These are phyloP conservation scores for Saccharomycopsis oosterbeekiorum DNA, from an alignment of 805 yeast genomes.

Conservation along the genomic window DNA sequence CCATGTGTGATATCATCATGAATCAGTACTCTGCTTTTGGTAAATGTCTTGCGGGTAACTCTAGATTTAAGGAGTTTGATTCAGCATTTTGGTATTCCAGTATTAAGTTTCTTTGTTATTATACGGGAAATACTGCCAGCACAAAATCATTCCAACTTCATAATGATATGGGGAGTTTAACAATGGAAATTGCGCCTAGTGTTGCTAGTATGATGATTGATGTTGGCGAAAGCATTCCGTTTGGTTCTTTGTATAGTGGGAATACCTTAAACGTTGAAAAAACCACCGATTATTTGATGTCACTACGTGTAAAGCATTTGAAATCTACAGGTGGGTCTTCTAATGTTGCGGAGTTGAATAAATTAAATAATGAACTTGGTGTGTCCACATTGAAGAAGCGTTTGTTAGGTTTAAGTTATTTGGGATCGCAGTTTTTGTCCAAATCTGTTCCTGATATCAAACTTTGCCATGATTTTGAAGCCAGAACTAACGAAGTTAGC, in stretches of 20 bases:
- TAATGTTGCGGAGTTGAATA: not conserved
- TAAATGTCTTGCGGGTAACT: not conserved
- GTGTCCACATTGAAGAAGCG: not conserved
- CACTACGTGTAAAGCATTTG: not conserved
- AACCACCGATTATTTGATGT: not conserved
- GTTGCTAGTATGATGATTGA: conserved; percentile 1
- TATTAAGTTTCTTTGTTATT: not conserved
- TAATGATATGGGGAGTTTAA: not conserved
- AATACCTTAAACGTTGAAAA: not conserved
- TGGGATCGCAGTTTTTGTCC: not conserved
- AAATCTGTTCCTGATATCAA: not conserved
- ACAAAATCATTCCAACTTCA: not conserved
- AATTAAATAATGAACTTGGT: not conserved
- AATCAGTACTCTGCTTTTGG: not conserved
- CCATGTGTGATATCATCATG: not conserved
- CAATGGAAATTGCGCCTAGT: not conserved
- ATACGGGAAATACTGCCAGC: not conserved
- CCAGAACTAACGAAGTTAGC: not conserved
- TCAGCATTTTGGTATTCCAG: not conserved
- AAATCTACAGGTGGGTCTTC: not conserved
- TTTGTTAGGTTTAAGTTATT: not conserved
- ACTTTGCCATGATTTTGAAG: not conserved
- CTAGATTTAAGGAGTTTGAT: not conserved
- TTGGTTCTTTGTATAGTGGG: not conserved
- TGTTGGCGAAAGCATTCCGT: not conserved